Base-by-base conservation (phyloP, 2,329 filamentous ascomycete species). In the Pseudogymnoascus sp. region DNA sequence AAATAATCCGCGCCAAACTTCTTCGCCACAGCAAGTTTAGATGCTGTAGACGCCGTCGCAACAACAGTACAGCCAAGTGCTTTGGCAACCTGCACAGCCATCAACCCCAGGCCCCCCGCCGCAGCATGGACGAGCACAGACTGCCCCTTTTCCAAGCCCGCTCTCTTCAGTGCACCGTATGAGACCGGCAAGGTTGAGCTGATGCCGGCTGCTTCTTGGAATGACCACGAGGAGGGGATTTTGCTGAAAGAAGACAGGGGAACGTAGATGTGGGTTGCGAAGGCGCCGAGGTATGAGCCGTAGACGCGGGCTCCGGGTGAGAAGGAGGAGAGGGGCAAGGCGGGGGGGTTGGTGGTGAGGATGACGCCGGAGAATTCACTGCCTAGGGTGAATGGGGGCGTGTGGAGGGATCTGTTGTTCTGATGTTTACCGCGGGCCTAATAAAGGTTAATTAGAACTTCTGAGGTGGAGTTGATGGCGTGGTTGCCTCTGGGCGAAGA, bases 291-390 rank as follows among this genome's bases (percentile, higher is more conserved):
- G 2, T 71, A 68, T 11, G 78, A 75, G 7, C 84, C 84, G 67
- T 84, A 86, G 25, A 87, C 82, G 14, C 76, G 73, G 50, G 83
- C 79, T 5, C 83, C 83, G 3, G 73, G 73, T 21, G 70, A 70
- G 64, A 82, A 79, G 0, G 66, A 64, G 14, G 73, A 75, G 12
- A 62, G 42, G 4, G 70, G 18, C 0, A 79, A 76, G 0, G 77
- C 70, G 2, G 73, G 73, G 25, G 78, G 65, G 0, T 87, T 75
- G 2, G 78, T 74, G 2, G 73, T 73, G 36, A 78, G 65, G 1
- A 87, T 75, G 1, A 78, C 74, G n/a, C 84, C 84, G 0, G 82
- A 76, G 68, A 86, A 87, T 69, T 87, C 84, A n/a, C 82, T 81
- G 11, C 84, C 84, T 0, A 86, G 77, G 1, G 78, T 79, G 72